A percentile compares a stretch with the other conserved stretches of the same genome.
phyloP scores from a whole-genome alignment of 177 flowering plant species.

The Telopea speciosissima region DNA sequence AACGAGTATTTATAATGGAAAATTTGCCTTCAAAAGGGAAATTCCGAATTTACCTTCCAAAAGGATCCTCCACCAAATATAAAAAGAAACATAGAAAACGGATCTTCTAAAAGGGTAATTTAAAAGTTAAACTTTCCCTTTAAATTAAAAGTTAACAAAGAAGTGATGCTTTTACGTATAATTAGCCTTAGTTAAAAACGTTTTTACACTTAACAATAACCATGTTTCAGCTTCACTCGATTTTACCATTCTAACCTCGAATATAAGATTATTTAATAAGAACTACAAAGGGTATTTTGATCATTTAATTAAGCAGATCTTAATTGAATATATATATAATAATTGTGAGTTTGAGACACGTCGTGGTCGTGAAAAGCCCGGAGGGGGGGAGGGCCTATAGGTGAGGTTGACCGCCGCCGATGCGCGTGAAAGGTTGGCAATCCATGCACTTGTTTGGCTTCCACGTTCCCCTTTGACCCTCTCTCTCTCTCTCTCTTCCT shows the following conservation, averaged over 20 bases:
- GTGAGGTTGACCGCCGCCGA: slow-evolving; percentile 19
- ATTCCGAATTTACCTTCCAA: too few relatives aligned
- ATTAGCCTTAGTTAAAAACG: background rate
- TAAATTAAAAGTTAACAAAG: too few relatives aligned
- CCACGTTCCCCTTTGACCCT: slow-evolving; percentile 15
- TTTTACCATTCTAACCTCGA: too few relatives aligned
- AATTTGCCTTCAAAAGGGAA: too few relatives aligned
- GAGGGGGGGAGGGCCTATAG: background rate
- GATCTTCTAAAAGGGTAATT: too few relatives aligned
- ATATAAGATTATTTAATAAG: background rate
- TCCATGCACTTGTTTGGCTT: slow-evolving; percentile 12
- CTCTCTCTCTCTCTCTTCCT: background rate
- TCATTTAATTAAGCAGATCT: background rate
- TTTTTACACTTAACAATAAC: too few relatives aligned
- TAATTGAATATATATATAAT: too few relatives aligned
- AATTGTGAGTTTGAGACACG: background rate
- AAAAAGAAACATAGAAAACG: too few relatives aligned
- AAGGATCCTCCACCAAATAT: too few relatives aligned
- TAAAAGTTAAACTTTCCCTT: too few relatives aligned
- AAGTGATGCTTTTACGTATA: slow-evolving; percentile 8
- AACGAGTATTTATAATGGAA: too few relatives aligned
- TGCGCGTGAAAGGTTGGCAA: slow-evolving; percentile 17
- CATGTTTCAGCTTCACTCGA: too few relatives aligned
- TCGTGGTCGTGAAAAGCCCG: slow-evolving; percentile 2
- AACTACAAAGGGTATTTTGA: background rate